phyloP scores from a whole-genome alignment of 2,329 filamentous ascomycete species.

The Pyrenophora teres region DNA sequence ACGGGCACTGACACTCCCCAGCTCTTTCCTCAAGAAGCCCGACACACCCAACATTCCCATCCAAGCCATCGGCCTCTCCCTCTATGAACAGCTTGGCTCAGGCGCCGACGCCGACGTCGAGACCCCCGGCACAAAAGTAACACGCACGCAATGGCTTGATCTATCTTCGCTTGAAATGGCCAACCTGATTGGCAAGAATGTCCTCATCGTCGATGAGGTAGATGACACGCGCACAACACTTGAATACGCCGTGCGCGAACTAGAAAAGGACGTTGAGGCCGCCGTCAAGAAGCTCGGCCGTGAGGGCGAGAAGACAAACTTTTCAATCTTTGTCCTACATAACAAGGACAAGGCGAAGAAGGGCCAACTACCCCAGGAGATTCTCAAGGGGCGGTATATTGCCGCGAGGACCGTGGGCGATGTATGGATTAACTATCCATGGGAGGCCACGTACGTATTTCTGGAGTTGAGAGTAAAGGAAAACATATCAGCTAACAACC shows the following conservation, averaged over 20 bases:
- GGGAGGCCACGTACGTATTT: slow-evolving; percentile 76
- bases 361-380: slow-evolving; percentile 76
- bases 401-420: slow-evolving; percentile 89
- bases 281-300: slow-evolving; percentile 75
- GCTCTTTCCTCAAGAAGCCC: slow-evolving; percentile 89
- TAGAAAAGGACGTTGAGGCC: slow-evolving; percentile 89
- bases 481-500: slow-evolving; percentile 17
- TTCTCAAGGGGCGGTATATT: slow-evolving; percentile 77
- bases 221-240: slow-evolving; percentile 94
- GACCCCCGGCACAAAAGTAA: slow-evolving; percentile 87
- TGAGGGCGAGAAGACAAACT: slow-evolving; percentile 75
- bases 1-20: slow-evolving; percentile 6
- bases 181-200: slow-evolving; percentile 87
- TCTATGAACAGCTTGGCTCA: slow-evolving; percentile 81
- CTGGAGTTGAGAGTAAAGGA: not conserved
- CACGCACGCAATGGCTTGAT: slow-evolving; percentile 97
- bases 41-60: slow-evolving; percentile 95
- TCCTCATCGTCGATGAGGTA: slow-evolving; percentile 93
- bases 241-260: slow-evolving; percentile 89
- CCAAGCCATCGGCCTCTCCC: slow-evolving; percentile 95
- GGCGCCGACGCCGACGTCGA: slow-evolving; percentile 69
- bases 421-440: slow-evolving; percentile 98
- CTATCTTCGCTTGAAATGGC: slow-evolving; percentile 83
- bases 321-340: slow-evolving; percentile 94
- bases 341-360: slow-evolving; percentile 99